These are phyloP conservation scores for Cladophialophora carrionii DNA, from an alignment of 2,329 filamentous ascomycete species.

Conservation along the genomic window DNA sequence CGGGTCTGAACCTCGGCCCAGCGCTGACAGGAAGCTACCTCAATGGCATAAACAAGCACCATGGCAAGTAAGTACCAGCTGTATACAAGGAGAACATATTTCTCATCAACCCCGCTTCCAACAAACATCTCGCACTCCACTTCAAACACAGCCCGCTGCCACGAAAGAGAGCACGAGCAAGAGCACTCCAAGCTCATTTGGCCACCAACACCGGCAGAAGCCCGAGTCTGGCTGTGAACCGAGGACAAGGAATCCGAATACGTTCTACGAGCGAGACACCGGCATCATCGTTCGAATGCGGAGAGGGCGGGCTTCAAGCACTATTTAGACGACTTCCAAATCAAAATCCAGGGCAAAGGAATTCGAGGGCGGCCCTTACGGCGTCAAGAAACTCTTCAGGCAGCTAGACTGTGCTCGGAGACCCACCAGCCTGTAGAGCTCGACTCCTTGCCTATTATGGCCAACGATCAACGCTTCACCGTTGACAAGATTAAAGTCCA, in stretches of 20 bases:
- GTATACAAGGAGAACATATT: neutral
- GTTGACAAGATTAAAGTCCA: slow-evolving; percentile 65
- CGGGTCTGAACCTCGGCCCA: neutral
- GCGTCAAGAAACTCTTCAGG: neutral
- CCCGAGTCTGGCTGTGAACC: slow-evolving; percentile 7
- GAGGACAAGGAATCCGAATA: slow-evolving; percentile 9
- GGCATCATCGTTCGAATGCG: neutral
- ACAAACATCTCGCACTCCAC: neutral
- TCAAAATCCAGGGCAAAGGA: neutral
- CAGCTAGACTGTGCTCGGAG: neutral
- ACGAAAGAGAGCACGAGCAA: slow-evolving; percentile 6
- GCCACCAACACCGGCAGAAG: slow-evolving; percentile 5
- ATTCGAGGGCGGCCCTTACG: neutral
- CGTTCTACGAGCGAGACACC: slow-evolving; percentile 1
- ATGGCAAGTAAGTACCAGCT: neutral
- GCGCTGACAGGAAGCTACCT: neutral
- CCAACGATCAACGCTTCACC: slow-evolving; percentile 34
- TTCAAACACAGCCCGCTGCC: neutral
- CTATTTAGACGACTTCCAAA: neutral
- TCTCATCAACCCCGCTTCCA: neutral
- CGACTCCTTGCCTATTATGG: slow-evolving; percentile 46
- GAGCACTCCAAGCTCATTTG: slow-evolving; percentile 4
- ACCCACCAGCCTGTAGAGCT: neutral
- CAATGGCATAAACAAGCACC: neutral
- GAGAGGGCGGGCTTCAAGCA: neutral